Evolutionary conservation across 2,329 filamentous ascomycete species (phyloP).

Genomic region (Exserohilum rostratum): DNA sequence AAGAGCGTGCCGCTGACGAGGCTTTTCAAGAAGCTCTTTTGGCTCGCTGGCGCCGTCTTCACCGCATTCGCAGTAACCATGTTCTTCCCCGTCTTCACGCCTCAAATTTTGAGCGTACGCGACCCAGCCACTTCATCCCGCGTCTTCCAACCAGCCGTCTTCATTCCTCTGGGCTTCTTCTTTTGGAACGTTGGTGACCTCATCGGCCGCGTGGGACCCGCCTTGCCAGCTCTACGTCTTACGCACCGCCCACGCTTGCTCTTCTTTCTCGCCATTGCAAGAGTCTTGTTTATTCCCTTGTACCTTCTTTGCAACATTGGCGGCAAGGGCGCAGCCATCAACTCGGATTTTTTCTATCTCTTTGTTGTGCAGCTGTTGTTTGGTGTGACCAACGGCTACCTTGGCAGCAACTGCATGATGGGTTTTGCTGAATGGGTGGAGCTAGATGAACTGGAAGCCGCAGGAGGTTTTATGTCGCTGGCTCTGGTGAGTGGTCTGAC

Average conservation of each 20-base stretch:
- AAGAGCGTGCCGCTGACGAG: conserved; percentile 64
- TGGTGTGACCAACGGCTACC: conserved; percentile 83
- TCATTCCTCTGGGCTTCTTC: conserved; percentile 89
- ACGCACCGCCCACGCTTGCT: conserved; percentile 69
- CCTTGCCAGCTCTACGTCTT: conserved; percentile 61
- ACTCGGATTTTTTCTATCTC: conserved; percentile 88
- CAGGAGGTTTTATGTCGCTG: conserved; percentile 92
- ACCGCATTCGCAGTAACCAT: conserved; percentile 85
- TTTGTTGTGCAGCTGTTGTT: conserved; percentile 82
- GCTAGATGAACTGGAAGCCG: conserved; percentile 81
- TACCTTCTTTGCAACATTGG: conserved; percentile 90
- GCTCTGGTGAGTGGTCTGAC: conserved; percentile 85
- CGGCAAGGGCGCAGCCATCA: conserved; percentile 69
- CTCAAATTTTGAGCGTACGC: conserved; percentile 53
- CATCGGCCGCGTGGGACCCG: conserved; percentile 72
- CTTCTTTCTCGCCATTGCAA: conserved; percentile 69
- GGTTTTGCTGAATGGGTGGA: conserved; percentile 81
- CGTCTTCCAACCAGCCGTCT: conserved; percentile 74
- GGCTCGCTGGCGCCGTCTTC: conserved; percentile 77
- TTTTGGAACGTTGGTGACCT: conserved; percentile 94
- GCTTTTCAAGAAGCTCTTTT: conserved; percentile 79
- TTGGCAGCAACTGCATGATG: conserved; percentile 92
- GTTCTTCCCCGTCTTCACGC: conserved; percentile 93
- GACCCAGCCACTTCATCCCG: conserved; percentile 55
- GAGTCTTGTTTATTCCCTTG: conserved; percentile 77